Conservation (phyloP, 2,329 filamentous ascomycete species). For the Fusarium beomiforme region DNA sequence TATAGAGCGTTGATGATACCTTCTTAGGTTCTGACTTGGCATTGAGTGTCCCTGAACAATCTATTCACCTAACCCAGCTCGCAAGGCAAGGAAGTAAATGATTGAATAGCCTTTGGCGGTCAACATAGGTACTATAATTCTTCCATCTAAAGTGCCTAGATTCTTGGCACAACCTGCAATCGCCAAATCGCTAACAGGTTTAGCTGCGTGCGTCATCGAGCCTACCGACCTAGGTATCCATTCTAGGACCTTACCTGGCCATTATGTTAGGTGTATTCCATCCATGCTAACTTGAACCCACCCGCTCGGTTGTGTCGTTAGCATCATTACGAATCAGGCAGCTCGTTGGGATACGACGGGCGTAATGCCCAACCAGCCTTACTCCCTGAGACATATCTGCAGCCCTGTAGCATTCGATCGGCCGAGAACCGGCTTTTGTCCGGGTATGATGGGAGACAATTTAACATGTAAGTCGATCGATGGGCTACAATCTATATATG, state of each 20-base stretch:
- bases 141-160: background rate
- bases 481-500: no score
- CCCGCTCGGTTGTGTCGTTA: background rate
- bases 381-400: constrained; percentile 7
- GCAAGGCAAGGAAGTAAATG: background rate
- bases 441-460: background rate
- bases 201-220: constrained; percentile 5
- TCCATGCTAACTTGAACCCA: background rate
- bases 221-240: no score
- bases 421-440: constrained; percentile 31
- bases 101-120: background rate
- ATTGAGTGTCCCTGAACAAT: background rate
- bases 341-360: constrained; percentile 13
- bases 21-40: constrained; percentile 10
- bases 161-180: background rate
- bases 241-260: no score
- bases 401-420: constrained; percentile 25
- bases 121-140: no score
- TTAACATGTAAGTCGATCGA: background rate
- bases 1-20: background rate
- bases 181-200: background rate
- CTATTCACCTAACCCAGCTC: no score
- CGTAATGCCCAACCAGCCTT: constrained; percentile 1
- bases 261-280: background rate
- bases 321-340: constrained; percentile 26